Evolutionary conservation across 805 yeast species (phyloP).

Genomic region (Teunomyces cretensis): DNA sequence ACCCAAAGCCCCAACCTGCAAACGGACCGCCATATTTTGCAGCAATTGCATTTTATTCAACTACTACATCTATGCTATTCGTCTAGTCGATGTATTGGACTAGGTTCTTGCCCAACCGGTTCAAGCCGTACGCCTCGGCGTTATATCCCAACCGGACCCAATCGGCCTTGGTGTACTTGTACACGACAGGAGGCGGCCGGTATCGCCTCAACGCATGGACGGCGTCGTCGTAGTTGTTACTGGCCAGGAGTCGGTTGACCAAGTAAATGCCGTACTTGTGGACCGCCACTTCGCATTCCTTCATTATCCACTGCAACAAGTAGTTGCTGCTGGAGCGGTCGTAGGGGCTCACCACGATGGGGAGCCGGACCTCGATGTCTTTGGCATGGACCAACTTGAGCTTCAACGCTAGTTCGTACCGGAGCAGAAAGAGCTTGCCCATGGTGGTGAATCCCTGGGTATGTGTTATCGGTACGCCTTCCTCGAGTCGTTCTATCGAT

Average conservation of each 20-base stretch:
- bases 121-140: conserved; percentile 30
- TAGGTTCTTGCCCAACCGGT: conserved; percentile 13
- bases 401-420: conserved; percentile 51
- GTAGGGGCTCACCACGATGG: conserved; percentile 56
- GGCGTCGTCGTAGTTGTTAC: conserved; percentile 19
- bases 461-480: conserved; percentile 45
- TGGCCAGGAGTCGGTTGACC: conserved; percentile 19
- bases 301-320: conserved; percentile 51
- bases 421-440: conserved; percentile 50
- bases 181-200: conserved; percentile 27
- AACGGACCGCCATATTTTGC: not conserved
- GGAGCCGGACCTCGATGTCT: conserved; percentile 49
- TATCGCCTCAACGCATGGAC: conserved; percentile 20
- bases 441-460: conserved; percentile 51
- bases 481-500: conserved; percentile 26
- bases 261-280: conserved; percentile 31
- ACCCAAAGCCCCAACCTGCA: not conserved
- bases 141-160: conserved; percentile 43
- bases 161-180: conserved; percentile 29
- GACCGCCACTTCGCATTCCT: conserved; percentile 50
- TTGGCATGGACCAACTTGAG: conserved; percentile 50
- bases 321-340: conserved; percentile 47
- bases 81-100: conserved; percentile 27
- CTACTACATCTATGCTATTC: not conserved
- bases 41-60: not conserved